Conservation (phyloP, 164 flowering plant genomes). For the Saururus chinensis region DNA sequence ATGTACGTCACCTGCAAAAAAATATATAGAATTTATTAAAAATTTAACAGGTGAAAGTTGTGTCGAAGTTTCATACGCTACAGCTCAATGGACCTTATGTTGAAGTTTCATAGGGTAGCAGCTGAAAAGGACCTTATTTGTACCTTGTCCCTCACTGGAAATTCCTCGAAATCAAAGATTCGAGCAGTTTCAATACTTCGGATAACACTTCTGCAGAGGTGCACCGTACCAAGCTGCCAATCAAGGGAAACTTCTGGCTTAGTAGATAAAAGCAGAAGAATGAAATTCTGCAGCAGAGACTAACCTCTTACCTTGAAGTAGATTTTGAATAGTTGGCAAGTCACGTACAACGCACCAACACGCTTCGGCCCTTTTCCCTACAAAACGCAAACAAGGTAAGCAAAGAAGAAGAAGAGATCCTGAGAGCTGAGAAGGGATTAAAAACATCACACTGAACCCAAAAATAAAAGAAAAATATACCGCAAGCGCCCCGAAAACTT, state of each 20-base stretch:
- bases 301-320: slow-evolving; percentile 68
- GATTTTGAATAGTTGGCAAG: slow-evolving; percentile 92
- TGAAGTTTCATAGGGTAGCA: not conserved
- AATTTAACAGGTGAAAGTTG: too few species aligned
- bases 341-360: slow-evolving; percentile 93
- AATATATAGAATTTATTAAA: not conserved
- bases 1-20: slow-evolving; percentile 81
- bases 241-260: not conserved
- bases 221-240: slow-evolving; percentile 90
- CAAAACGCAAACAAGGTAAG: slow-evolving; percentile 3
- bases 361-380: slow-evolving; percentile 98
- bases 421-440: not conserved
- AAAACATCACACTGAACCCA: not conserved
- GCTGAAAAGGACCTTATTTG: not conserved
- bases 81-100: too few species aligned
- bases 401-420: not conserved
- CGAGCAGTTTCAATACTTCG: slow-evolving; percentile 98
- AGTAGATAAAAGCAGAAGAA: not conserved
- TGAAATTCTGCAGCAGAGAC: not conserved
- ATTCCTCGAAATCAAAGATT: slow-evolving; percentile 95
- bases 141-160: slow-evolving; percentile 91
- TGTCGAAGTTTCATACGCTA: not conserved
- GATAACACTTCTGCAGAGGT: slow-evolving; percentile 95
- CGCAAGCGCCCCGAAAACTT: slow-evolving; percentile 97
- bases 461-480: slow-evolving; percentile 22